These are phyloP conservation scores for Thuidium tamariscinum DNA, from an alignment of 225 moss, liverwort and hornwort genomes.

Conservation along the genomic window DNA sequence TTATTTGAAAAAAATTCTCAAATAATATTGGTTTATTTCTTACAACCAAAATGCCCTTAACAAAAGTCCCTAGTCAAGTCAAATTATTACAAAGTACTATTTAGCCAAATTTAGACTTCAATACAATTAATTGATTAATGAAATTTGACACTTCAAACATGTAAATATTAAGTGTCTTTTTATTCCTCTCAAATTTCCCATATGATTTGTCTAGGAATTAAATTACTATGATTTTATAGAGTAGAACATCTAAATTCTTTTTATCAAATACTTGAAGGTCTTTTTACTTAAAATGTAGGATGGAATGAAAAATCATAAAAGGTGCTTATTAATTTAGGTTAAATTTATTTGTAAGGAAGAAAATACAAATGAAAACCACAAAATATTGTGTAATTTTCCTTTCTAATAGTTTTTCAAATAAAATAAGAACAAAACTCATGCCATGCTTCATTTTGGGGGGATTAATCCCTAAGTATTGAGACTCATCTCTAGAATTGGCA, in stretches of 20 bases:
- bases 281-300: neutral
- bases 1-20: too few species aligned
- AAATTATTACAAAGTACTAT: too few species aligned
- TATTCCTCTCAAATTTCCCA: neutral
- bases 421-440: neutral
- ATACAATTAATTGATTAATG: too few species aligned
- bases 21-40: too few species aligned
- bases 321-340: neutral
- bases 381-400: neutral
- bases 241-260: too few species aligned
- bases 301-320: neutral
- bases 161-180: neutral
- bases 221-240: rapidly evolving
- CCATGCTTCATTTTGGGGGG: rapidly evolving
- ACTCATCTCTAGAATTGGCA: too few species aligned
- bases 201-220: neutral
- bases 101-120: neutral
- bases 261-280: rapidly evolving
- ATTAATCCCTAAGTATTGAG: too few species aligned
- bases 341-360: neutral
- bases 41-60: too few species aligned
- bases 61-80: too few species aligned
- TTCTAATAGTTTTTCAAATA: neutral
- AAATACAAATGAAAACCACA: neutral
- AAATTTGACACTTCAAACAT: neutral